Evolutionary conservation across 768 basidiomycete species (phyloP).

Genomic region (Lactifluus piperatus): DNA sequence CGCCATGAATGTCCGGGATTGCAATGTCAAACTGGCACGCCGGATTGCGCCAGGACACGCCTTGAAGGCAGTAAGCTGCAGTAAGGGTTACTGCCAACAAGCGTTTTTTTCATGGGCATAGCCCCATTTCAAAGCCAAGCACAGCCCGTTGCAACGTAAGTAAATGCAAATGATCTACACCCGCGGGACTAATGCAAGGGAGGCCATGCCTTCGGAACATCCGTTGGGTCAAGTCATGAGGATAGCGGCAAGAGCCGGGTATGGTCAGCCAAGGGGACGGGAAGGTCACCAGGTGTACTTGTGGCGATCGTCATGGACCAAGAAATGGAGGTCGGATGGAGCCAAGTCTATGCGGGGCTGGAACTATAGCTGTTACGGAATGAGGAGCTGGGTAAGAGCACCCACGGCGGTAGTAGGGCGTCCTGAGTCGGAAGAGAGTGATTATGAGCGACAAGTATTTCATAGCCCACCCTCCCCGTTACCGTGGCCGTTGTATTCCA

Average conservation of each 20-base stretch:
- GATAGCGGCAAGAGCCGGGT: neutral
- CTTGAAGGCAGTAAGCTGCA: neutral
- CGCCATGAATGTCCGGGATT: neutral
- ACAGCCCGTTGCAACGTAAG: neutral
- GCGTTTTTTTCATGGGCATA: too few species aligned
- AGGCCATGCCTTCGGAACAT: neutral
- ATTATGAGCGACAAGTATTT: neutral
- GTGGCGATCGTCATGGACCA: slow-evolving; percentile 9
- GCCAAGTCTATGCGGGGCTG: slow-evolving; percentile 10
- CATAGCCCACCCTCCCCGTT: neutral
- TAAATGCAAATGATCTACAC: neutral
- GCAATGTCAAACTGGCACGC: neutral
- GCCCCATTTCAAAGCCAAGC: neutral
- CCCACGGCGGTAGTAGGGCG: slow-evolving; percentile 7
- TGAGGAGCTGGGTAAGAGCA: neutral
- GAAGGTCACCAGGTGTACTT: slow-evolving; percentile 4
- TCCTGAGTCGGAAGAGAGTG: neutral
- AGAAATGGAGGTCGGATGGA: slow-evolving; percentile 2
- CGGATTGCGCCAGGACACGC: neutral
- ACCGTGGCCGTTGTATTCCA: neutral
- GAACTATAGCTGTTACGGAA: slow-evolving; percentile 10
- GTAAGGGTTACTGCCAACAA: too few species aligned
- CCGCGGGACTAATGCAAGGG: neutral
- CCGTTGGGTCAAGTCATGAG: slow-evolving; percentile 9
- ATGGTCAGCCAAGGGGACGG: neutral